phyloP scores from a whole-genome alignment of 164 flowering plant species.

The Vitis amurensis region DNA sequence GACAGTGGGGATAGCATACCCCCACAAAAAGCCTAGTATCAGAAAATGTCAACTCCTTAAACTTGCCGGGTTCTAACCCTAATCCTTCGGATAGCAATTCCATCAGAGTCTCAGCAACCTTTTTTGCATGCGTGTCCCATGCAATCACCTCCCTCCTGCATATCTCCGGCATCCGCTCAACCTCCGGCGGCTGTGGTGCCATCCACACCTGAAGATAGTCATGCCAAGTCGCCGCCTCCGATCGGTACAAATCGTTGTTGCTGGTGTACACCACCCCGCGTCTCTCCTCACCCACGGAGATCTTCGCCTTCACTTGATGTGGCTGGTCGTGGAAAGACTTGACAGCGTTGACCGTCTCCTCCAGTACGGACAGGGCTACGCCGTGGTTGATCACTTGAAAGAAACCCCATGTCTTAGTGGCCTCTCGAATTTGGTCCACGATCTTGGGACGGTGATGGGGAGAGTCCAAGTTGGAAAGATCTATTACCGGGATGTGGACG shows the following conservation, averaged over 20 bases:
- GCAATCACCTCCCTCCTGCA: constrained; percentile 12
- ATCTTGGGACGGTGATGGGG: neutral
- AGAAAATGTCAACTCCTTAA: constrained; percentile 19
- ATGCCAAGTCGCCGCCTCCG: constrained; percentile 24
- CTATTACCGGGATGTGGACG: constrained; percentile 17
- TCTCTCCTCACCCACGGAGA: constrained; percentile 13
- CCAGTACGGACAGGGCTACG: constrained; percentile 3
- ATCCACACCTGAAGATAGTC: constrained; percentile 14
- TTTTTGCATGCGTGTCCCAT: constrained; percentile 13
- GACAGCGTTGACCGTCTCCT: constrained; percentile 12
- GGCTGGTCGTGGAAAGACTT: constrained; percentile 19
- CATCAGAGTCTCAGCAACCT: constrained; percentile 9
- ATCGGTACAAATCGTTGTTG: constrained; percentile 20
- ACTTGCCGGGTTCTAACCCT: constrained; percentile 18
- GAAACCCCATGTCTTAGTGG: constrained; percentile 16
- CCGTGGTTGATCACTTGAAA: constrained; percentile 32
- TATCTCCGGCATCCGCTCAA: constrained; percentile 1
- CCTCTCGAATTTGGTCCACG: constrained; percentile 4
- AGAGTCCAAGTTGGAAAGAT: constrained; percentile 1
- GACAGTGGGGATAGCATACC: constrained; percentile 33
- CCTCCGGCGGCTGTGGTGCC: constrained; percentile 12
- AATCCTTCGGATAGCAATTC: constrained; percentile 31
- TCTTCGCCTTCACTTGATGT: constrained; percentile 15
- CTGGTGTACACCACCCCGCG: neutral
- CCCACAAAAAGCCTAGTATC: constrained; percentile 5